Conservation (phyloP, 257 asterid genomes). For the Henckelia pumila region DNA sequence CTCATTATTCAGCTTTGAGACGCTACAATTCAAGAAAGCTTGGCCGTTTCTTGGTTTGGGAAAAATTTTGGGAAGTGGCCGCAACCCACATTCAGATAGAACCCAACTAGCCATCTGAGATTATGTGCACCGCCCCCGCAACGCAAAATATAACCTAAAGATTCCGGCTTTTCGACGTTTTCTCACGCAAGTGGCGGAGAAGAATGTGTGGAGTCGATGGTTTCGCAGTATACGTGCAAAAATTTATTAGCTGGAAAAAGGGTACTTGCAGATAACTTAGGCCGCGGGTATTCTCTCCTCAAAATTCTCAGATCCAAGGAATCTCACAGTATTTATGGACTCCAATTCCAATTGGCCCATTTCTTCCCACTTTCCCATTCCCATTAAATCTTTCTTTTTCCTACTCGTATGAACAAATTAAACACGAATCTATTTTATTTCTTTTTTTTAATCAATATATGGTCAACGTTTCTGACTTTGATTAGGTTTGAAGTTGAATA, state of each 20-base stretch:
- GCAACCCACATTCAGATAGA: slow-evolving; percentile 41
- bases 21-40: slow-evolving; percentile 22
- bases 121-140: slow-evolving; percentile 4
- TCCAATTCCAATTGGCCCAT: no score
- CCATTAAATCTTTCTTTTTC: no score
- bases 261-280: no score
- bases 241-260: slow-evolving; percentile 21
- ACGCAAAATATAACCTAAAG: slow-evolving; percentile 18
- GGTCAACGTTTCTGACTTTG: no score
- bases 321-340: slow-evolving; percentile 19
- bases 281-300: slow-evolving; percentile 39
- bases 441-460: no score
- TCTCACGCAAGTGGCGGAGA: slow-evolving; percentile 19
- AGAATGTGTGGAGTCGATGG: slow-evolving; percentile 32
- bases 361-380: no score
- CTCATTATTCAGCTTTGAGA: slow-evolving; percentile 37
- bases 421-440: no score
- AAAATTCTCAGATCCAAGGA: slow-evolving; percentile 15
- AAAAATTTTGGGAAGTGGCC: slow-evolving; percentile 41
- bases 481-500: no score
- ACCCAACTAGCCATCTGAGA: slow-evolving; percentile 43
- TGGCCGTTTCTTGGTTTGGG: slow-evolving; percentile 42
- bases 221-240: slow-evolving; percentile 10
- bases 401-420: no score
- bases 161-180: background rate